Conservation (phyloP, 495 filamentous ascomycete genomes). For the Penicillium manginii region DNA sequence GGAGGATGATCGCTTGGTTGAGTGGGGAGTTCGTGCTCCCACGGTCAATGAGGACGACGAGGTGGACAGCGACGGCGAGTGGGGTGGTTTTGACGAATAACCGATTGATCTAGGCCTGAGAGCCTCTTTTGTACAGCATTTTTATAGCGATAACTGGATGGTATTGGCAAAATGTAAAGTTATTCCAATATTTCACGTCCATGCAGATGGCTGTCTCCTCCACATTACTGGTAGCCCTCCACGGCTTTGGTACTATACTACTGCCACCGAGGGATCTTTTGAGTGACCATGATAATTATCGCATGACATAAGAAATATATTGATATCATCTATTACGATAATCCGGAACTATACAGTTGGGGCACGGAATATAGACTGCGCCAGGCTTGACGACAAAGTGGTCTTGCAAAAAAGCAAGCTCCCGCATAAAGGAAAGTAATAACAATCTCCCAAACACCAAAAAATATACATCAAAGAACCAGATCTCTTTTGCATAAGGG, state of each 20-base stretch:
- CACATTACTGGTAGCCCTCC: too few relatives aligned
- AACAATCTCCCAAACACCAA: not conserved
- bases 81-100: constrained; percentile 73
- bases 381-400: not conserved
- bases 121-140: constrained; percentile 27
- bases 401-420: constrained; percentile 1
- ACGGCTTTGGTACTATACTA: too few relatives aligned
- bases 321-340: constrained; percentile 17
- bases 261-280: constrained; percentile 15
- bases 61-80: constrained; percentile 59
- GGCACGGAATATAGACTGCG: constrained; percentile 5
- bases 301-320: constrained; percentile 14
- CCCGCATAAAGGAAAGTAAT: not conserved
- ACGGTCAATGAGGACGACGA: constrained; percentile 44
- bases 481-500: constrained; percentile 37
- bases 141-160: constrained; percentile 18
- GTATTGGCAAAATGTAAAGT: constrained; percentile 8
- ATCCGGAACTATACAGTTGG: constrained; percentile 15
- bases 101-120: constrained; percentile 14
- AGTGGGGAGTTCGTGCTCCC: constrained; percentile 55
- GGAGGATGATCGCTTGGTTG: constrained; percentile 71
- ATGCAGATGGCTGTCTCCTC: not conserved
- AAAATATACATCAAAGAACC: constrained; percentile 13
- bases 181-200: constrained; percentile 1
- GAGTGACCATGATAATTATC: not conserved